phyloP scores from a whole-genome alignment of 2,329 filamentous ascomycete species.

The Clarireedia paspali region DNA sequence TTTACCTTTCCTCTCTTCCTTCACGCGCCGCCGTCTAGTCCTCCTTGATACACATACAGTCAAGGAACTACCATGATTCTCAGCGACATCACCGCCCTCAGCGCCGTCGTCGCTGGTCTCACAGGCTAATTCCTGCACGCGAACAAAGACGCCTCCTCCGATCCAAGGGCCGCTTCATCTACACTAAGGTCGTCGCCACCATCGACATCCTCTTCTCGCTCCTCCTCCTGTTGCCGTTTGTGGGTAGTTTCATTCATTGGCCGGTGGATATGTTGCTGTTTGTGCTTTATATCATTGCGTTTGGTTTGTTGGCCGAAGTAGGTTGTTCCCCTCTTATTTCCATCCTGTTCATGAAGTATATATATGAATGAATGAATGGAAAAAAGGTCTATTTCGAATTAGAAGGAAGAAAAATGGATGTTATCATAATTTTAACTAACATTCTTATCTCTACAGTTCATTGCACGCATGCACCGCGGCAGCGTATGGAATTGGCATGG shows the following conservation, averaged over 20 bases:
- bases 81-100: neutral
- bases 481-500: constrained; percentile 75
- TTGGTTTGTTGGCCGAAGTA: constrained; percentile 32
- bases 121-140: neutral
- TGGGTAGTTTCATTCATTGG: constrained; percentile 60
- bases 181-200: constrained; percentile 36
- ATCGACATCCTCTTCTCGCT: constrained; percentile 62
- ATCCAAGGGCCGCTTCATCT: constrained; percentile 9
- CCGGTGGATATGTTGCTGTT: constrained; percentile 63
- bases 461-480: constrained; percentile 80
- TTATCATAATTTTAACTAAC: neutral
- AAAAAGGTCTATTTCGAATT: neutral
- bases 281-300: constrained; percentile 50
- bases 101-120: neutral
- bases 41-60: too few species aligned
- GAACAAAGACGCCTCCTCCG: neutral
- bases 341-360: neutral
- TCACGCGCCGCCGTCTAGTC: too few species aligned
- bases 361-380: neutral
- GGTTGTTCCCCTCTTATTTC: neutral
- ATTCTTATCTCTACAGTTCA: constrained; percentile 27
- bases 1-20: too few species aligned
- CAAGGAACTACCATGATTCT: too few species aligned
- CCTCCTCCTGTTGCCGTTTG: constrained; percentile 67
- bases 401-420: neutral